Conservation (phyloP, 768 basidiomycete species). For the Russula emetica region DNA sequence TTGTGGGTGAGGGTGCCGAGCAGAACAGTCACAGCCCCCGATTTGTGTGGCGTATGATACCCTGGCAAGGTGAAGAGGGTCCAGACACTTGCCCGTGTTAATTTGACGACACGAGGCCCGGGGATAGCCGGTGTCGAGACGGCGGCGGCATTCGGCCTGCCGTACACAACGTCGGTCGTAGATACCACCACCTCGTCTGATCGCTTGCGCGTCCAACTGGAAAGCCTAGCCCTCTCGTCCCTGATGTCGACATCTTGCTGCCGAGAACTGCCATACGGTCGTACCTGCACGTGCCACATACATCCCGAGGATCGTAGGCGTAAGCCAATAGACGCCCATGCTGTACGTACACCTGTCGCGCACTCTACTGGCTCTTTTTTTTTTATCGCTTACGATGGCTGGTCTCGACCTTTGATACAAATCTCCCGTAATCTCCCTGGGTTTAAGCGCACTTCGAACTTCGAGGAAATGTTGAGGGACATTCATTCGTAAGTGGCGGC, state of each 20-base stretch:
- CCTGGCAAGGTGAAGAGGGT: neutral
- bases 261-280: slow-evolving; percentile 12
- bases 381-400: neutral
- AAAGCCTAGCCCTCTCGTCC: slow-evolving; percentile 6
- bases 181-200: neutral
- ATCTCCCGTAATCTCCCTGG: neutral
- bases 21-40: neutral
- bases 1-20: neutral
- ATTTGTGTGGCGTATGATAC: neutral
- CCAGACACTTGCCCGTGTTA: slow-evolving; percentile 3
- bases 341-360: neutral
- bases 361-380: neutral
- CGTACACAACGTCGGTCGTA: neutral
- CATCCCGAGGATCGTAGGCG: slow-evolving; percentile 12
- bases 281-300: neutral
- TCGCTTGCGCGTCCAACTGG: neutral
- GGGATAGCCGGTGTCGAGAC: slow-evolving; percentile 1
- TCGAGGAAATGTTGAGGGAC: neutral
- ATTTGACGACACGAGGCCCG: slow-evolving; percentile 17
- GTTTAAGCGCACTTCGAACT: neutral
- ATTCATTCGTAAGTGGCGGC: neutral
- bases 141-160: neutral
- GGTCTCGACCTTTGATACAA: neutral
- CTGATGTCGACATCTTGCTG: slow-evolving; percentile 10
- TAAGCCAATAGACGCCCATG: neutral